phyloP scores from a whole-genome alignment of 257 asterid genomes.

The Mitragyna speciosa region DNA sequence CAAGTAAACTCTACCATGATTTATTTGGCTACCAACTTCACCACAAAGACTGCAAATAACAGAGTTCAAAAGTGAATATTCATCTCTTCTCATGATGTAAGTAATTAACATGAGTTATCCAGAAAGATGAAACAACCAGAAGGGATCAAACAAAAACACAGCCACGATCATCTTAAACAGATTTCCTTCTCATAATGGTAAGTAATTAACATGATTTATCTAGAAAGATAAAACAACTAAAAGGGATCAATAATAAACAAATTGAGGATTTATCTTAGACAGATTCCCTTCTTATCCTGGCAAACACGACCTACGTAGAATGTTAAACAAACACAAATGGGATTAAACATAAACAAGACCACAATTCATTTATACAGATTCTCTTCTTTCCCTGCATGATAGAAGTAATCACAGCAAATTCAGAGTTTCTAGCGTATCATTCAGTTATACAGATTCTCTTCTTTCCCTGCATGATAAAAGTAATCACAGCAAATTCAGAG shows the following conservation, averaged over 20 bases:
- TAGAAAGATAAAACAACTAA: not conserved
- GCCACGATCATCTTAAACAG: not conserved
- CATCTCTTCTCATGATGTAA: not conserved
- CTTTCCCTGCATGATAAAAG: not conserved
- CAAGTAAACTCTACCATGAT: conserved; percentile 31
- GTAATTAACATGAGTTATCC: not conserved
- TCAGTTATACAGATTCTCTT: not conserved
- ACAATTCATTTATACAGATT: too few relatives aligned
- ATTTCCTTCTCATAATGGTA: not conserved
- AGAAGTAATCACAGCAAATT: not conserved
- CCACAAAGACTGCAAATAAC: conserved; percentile 2
- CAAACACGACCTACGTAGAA: not conserved
- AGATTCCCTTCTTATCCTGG: not conserved
- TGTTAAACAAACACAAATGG: not conserved
- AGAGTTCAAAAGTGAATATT: not conserved
- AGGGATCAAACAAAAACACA: not conserved
- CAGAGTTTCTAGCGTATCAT: not conserved
- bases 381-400: not conserved
- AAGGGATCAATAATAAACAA: not conserved
- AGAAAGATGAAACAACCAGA: not conserved
- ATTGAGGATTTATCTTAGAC: not conserved
- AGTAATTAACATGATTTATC: not conserved
- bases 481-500: not conserved
- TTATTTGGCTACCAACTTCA: not conserved
- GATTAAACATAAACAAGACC: not conserved